These are phyloP conservation scores for Cicer bijugum DNA, from an alignment of 306 rosid species.

Conservation along the genomic window DNA sequence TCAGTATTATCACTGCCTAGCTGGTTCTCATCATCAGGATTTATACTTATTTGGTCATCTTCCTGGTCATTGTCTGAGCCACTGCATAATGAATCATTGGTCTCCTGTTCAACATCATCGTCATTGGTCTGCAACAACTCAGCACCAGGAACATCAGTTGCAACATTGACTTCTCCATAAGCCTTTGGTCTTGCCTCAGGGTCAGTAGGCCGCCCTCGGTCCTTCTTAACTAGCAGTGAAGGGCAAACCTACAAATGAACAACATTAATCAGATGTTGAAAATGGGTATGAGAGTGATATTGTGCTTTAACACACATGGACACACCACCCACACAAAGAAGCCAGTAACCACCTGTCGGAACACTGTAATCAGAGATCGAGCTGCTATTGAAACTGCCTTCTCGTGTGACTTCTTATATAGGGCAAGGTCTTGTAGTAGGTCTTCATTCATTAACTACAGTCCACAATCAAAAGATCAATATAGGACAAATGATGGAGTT, in stretches of 20 bases:
- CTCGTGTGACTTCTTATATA: conserved; percentile 92
- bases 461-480: conserved; percentile 48
- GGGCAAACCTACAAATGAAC: conserved; percentile 78
- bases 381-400: conserved; percentile 89
- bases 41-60: conserved; percentile 50
- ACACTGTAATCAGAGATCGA: conserved; percentile 80
- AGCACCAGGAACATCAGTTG: conserved; percentile 68
- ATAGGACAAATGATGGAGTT: conserved; percentile 20
- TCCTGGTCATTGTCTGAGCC: conserved; percentile 58
- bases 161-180: conserved; percentile 72
- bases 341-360: conserved; percentile 68
- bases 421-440: conserved; percentile 87
- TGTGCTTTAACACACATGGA: conserved; percentile 17
- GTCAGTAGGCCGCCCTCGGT: conserved; percentile 79
- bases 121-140: conserved; percentile 62
- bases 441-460: conserved; percentile 88
- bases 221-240: conserved; percentile 83
- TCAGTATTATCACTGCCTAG: conserved; percentile 47
- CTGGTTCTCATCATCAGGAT: conserved; percentile 53
- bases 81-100: conserved; percentile 47
- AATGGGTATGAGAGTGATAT: not conserved
- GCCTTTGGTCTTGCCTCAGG: conserved; percentile 82
- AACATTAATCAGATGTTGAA: conserved; percentile 26
- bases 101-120: conserved; percentile 49
- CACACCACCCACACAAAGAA: conserved; percentile 16